Evolutionary conservation across 768 basidiomycete species (phyloP), one percentile per base, ranked within the genome.

Genomic region (Hypsizygus marmoreus): DNA sequence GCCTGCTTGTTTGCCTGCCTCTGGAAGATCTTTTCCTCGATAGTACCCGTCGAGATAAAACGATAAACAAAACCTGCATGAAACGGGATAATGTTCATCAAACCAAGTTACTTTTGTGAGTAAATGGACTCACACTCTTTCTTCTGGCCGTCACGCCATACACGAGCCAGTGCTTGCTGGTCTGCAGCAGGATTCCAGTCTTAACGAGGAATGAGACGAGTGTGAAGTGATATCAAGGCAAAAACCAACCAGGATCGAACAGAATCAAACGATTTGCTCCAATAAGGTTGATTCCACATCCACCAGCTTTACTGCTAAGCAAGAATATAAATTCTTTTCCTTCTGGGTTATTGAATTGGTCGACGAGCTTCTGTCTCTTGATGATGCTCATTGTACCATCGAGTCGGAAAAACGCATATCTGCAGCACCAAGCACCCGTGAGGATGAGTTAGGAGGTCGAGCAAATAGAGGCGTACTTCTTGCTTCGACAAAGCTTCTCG

Each of bases 101-200:
- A 10, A 13, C n/a, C 8, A 19, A 19, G 40, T 4, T 6, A 24
- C 11, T n/a, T n/a, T n/a, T n/a, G 23, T 11, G 23, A 16, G 7
- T 4, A 22, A 5, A 16, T 28, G 30, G 16, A 61, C 88, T 42
- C 60, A 94, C 95, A 99, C 69, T 97, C 95, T 80, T 98, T 98
- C 82, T 97, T 99, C 66, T 98, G 95, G 0, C 95, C 95, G 60
- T 99, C 95, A 70, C 95, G 89, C 95, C 95, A 99, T 7, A 99
- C 95, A 63, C 95, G 92, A 33, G 95, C 95, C 4, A 99, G 76
- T 6, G 95, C 95, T 64, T 99, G 95, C 63, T 98, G 97, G 66
- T 99, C 95, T 20, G 95, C 92, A 8, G 95, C 95, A 19, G 95
- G 95, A 58, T 97, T 97, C 95, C 95, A 97, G 61, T 97, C 95